A percentile compares a stretch with the other conserved stretches of the same genome.
Conservation (phyloP, 2,329 filamentous ascomycete species). For the Scleromitrula shiraiana region DNA sequence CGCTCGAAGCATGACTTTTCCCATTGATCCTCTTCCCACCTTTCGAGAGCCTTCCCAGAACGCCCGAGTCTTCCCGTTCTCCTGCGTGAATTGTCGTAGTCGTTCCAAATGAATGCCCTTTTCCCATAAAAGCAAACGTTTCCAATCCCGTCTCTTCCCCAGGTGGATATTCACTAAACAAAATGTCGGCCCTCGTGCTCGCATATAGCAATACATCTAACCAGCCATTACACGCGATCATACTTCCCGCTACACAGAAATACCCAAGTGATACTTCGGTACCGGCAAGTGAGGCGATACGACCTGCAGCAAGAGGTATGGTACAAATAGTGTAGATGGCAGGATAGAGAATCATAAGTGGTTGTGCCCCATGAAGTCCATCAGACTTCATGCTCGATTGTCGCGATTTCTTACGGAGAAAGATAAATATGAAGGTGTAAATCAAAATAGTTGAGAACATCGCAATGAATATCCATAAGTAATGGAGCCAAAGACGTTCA, state of each 20-base stretch:
- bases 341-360: slow-evolving; percentile 58
- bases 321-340: slow-evolving; percentile 64
- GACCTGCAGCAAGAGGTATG: slow-evolving; percentile 54
- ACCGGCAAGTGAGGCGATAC: slow-evolving; percentile 55
- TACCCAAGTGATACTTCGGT: slow-evolving; percentile 42
- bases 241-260: slow-evolving; percentile 50
- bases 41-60: slow-evolving; percentile 1
- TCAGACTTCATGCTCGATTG: background rate
- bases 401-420: slow-evolving; percentile 12
- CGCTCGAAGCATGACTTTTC: background rate
- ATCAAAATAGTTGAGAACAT: slow-evolving; percentile 42
- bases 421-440: slow-evolving; percentile 33
- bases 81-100: slow-evolving; percentile 13
- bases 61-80: slow-evolving; percentile 3
- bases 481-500: slow-evolving; percentile 53
- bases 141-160: slow-evolving; percentile 40
- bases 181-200: slow-evolving; percentile 43
- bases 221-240: slow-evolving; percentile 50
- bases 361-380: slow-evolving; percentile 18
- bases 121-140: slow-evolving; percentile 37
- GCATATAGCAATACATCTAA: slow-evolving; percentile 48
- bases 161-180: slow-evolving; percentile 38
- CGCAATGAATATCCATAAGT: slow-evolving; percentile 53
- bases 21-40: background rate
- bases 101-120: slow-evolving; percentile 13